Evolutionary conservation across 1,284 basidiomycete species (phyloP).

Genomic region (Pseudozyma sp.): DNA sequence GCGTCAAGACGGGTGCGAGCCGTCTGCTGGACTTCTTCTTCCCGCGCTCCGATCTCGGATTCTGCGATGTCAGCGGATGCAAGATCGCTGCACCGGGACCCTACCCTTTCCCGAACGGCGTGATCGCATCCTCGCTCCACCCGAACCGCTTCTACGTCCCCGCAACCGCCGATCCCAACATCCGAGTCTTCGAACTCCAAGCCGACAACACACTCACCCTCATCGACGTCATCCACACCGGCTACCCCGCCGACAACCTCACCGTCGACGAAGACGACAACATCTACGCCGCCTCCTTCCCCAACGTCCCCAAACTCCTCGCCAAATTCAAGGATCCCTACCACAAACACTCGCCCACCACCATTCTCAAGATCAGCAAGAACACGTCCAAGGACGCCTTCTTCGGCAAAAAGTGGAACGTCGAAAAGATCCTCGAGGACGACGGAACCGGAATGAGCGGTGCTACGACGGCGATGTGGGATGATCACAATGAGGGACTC

Average conservation of each 20-base stretch:
- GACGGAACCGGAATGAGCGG: conserved; percentile 35
- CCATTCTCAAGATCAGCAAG: conserved; percentile 50
- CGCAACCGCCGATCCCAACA: conserved; percentile 34
- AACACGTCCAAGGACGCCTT: conserved; percentile 51
- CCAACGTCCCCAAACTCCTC: conserved; percentile 39
- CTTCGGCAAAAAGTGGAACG: conserved; percentile 59
- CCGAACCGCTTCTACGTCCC: conserved; percentile 46
- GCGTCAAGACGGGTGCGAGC: conserved; percentile 32
- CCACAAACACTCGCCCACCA: conserved; percentile 25
- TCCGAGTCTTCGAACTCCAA: conserved; percentile 52
- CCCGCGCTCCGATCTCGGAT: conserved; percentile 42
- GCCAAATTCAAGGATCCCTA: conserved; percentile 46
- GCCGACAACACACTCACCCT: conserved; percentile 44
- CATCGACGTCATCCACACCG: conserved; percentile 50
- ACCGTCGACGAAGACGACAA: conserved; percentile 51
- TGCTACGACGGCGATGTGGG: conserved; percentile 43
- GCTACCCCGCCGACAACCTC: conserved; percentile 56
- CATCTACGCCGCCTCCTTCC: conserved; percentile 48
- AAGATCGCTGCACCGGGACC: conserved; percentile 47
- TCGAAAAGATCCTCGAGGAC: conserved; percentile 56
- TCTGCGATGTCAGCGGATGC: conserved; percentile 56
- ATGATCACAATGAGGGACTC: conserved; percentile 16
- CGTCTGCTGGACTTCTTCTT: conserved; percentile 39
- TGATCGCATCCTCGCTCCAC: conserved; percentile 27
- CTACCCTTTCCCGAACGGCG: conserved; percentile 51